Evolutionary conservation across 2,329 filamentous ascomycete genomes (phyloP).

Genomic region (Talaromyces piceae): DNA sequence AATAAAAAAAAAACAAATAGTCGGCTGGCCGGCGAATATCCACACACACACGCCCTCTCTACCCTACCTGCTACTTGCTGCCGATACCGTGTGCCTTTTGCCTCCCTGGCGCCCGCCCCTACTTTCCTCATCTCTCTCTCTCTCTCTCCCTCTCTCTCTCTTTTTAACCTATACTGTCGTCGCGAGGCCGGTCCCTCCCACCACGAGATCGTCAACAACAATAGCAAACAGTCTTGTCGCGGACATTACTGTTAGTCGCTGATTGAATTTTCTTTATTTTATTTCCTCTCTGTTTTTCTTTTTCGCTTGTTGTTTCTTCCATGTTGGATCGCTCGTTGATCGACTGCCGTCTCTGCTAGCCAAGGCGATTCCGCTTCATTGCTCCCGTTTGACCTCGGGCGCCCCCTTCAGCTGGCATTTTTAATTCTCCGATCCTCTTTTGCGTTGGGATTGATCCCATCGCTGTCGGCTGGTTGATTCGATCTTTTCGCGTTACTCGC

Average conservation of each 20-base stretch:
- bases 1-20: too few relatives aligned
- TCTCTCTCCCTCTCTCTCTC: constrained; percentile 8
- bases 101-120: background rate
- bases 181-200: constrained; percentile 9
- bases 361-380: constrained; percentile 6
- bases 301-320: background rate
- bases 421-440: background rate
- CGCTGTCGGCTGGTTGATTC: background rate
- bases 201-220: background rate
- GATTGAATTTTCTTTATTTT: too few relatives aligned
- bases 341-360: constrained; percentile 9
- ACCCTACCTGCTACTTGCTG: too few relatives aligned
- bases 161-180: constrained; percentile 16
- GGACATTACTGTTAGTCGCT: too few relatives aligned
- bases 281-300: background rate
- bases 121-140: background rate
- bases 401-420: background rate
- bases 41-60: too few relatives aligned
- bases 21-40: background rate
- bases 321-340: constrained; percentile 5
- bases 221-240: background rate
- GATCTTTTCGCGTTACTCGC: background rate
- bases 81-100: too few relatives aligned
- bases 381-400: background rate
- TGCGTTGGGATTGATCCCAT: background rate